These are phyloP conservation scores for Trypanosoma lewisi DNA, from an alignment of 208 protist genomes.

Conservation along the genomic window DNA sequence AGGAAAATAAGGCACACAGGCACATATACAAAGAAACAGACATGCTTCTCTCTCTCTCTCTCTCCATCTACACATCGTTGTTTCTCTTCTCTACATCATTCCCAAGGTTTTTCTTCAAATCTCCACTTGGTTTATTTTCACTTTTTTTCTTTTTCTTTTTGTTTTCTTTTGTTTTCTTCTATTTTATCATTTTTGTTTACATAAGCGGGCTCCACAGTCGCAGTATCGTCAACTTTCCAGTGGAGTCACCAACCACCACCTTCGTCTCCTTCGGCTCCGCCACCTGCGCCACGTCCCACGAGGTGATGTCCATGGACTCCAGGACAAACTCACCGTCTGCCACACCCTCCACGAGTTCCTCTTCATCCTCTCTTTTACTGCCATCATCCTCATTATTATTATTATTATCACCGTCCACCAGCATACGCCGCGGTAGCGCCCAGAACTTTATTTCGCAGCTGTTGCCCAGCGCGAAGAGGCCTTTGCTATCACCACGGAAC, in stretches of 20 bases:
- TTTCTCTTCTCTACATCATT: neutral
- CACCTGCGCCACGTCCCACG: slow-evolving; percentile 25
- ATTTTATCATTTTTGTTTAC: slow-evolving; percentile 12
- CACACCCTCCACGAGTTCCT: slow-evolving; percentile 23
- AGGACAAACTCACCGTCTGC: slow-evolving; percentile 33
- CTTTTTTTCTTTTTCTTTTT: slow-evolving; percentile 7
- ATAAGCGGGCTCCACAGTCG: slow-evolving; percentile 42
- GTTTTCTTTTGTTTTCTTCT: neutral
- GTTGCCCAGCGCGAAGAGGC: slow-evolving; percentile 27
- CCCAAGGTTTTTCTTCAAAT: neutral
- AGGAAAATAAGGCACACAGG: neutral
- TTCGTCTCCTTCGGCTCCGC: slow-evolving; percentile 13
- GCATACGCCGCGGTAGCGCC: slow-evolving; percentile 9
- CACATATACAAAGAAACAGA: neutral
- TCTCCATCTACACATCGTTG: neutral
- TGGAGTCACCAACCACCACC: slow-evolving; percentile 59
- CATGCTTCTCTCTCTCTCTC: too few species aligned
- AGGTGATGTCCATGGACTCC: slow-evolving; percentile 9
- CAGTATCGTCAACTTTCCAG: slow-evolving; percentile 52
- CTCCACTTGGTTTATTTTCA: neutral
- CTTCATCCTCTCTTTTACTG: slow-evolving; percentile 2
- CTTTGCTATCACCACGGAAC: slow-evolving; percentile 10
- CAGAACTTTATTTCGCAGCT: slow-evolving; percentile 22
- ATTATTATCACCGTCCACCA: neutral
- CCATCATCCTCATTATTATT: neutral